Evolutionary conservation across 345 rosid genomes (phyloP), one percentile per base, ranked within the genome.

Genomic region (Angophora floribunda): DNA sequence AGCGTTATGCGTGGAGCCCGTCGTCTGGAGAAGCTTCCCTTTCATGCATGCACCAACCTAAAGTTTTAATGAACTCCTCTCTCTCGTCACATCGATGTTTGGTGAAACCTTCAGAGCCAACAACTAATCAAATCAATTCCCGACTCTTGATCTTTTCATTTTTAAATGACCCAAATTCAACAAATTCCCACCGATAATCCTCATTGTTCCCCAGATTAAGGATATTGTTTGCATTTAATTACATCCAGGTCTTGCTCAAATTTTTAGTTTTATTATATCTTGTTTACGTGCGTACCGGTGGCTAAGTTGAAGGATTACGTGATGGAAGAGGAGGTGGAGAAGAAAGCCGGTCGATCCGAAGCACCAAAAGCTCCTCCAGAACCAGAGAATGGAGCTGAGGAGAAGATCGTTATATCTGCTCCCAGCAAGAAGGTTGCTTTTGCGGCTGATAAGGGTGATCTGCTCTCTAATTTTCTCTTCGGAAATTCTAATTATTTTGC

Each of bases 281-380:
- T 10, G 7, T 41, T 75, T 41, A 19, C 49, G 84, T 5, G 63
- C 12, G 61, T 65, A 28, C 53, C 88, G 28, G 89, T 88, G 88
- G 89, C 90, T 87, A 90, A 91, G 88, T 78, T 92, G 65, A 85
- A 90, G 89, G 90, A 89, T 21, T 89, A 85, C 87, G 87, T 91
- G 47, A 91, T 92, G 94, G 93, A 86, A 19, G 93, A 91, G 86
- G 91, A 89, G 87, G 92, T 87, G 51, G 61, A 89, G 86, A 85
- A 50, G 85, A 88, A 86, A 85, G 85, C 78, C 61, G 80, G 80
- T 17, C 78, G 52, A 61, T 61, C 79, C 4, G 92, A 88, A 49
- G 88, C 21, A 61, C 70, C 50, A 2, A 44, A 44, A 16, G 41
- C 67, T 17, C 86, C 52, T 26, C 86, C 86, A 11, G 47, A 78